A percentile compares a stretch with the other conserved stretches of the same genome.
Evolutionary conservation across 108 stramenopile genomes (phyloP).

Genomic region (Pseudonitzschia delicatissima): DNA sequence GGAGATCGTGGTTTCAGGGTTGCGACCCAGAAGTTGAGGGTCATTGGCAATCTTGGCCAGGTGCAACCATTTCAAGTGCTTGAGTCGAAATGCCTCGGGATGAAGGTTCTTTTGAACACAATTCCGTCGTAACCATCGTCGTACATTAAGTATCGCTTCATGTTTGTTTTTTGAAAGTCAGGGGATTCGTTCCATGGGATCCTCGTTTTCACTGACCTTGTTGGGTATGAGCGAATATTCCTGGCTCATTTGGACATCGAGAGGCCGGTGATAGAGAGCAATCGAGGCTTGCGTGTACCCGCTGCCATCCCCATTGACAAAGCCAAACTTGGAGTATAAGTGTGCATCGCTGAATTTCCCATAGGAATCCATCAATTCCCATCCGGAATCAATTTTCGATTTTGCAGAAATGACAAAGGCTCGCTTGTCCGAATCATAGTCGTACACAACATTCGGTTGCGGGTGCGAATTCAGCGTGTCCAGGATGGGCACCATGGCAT

Average conservation of each 20-base stretch:
- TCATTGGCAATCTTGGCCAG: slow-evolving; percentile 59
- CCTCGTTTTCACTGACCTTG: background rate
- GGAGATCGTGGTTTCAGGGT: slow-evolving; percentile 38
- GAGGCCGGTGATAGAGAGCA: slow-evolving; percentile 56
- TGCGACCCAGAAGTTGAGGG: slow-evolving; percentile 35
- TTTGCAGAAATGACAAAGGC: slow-evolving; percentile 57
- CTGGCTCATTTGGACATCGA: slow-evolving; percentile 50
- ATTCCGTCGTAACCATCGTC: slow-evolving; percentile 78
- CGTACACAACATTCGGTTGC: slow-evolving; percentile 61
- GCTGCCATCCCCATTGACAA: slow-evolving; percentile 84
- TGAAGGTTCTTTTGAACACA: slow-evolving; percentile 38
- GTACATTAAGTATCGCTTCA: slow-evolving; percentile 66
- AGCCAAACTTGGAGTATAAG: slow-evolving; percentile 79
- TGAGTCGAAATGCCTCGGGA: slow-evolving; percentile 43
- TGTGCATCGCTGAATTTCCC: slow-evolving; percentile 79
- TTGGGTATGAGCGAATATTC: slow-evolving; percentile 60
- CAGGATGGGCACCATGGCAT: slow-evolving; percentile 76
- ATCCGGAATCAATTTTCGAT: slow-evolving; percentile 17
- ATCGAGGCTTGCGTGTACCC: slow-evolving; percentile 65
- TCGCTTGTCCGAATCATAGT: slow-evolving; percentile 44
- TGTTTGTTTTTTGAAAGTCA: slow-evolving; percentile 42
- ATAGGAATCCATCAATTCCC: slow-evolving; percentile 65
- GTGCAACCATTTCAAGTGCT: slow-evolving; percentile 64
- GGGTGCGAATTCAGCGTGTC: slow-evolving; percentile 85
- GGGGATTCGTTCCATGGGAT: background rate